Evolutionary conservation across 1,139 yeast species (phyloP).

Genomic region (Groenewaldozyma auringiensis): DNA sequence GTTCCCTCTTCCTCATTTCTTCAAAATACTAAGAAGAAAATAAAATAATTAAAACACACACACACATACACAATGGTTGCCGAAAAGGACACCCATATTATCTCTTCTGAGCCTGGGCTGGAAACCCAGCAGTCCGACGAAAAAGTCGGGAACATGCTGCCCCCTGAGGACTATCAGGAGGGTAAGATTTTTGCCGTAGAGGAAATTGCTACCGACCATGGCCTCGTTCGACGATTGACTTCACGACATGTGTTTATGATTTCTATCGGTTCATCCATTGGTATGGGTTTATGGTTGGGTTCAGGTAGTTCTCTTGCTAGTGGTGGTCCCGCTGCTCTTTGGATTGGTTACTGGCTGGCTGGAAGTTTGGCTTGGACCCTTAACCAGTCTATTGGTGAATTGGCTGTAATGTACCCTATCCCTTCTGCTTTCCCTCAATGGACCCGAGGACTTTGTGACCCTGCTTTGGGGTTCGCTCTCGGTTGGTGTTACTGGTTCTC

Average conservation of each 20-base stretch:
- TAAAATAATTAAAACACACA: too few species aligned
- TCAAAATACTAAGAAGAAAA: not conserved
- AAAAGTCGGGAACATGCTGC: not conserved
- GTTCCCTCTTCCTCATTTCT: not conserved
- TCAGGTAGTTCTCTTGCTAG: constrained; percentile 66
- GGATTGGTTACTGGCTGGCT: constrained; percentile 52
- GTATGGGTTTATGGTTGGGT: constrained; percentile 39
- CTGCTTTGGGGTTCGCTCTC: constrained; percentile 14
- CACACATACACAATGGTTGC: constrained; percentile 2
- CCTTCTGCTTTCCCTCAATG: constrained; percentile 63
- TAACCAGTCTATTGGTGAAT: constrained; percentile 64
- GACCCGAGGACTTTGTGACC: constrained; percentile 15
- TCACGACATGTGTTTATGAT: constrained; percentile 40
- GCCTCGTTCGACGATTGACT: constrained; percentile 13
- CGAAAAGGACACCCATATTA: not conserved
- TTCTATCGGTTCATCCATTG: constrained; percentile 45
- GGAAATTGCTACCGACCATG: constrained; percentile 5
- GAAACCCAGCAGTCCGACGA: not conserved
- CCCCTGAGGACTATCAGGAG: not conserved
- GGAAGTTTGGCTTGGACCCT: constrained; percentile 60
- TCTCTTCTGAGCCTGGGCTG: not conserved
- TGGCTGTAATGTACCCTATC: constrained; percentile 67
- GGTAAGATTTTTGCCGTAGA: constrained; percentile 1
- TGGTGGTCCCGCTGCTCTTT: constrained; percentile 64
- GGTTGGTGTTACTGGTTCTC: constrained; percentile 17